Percentiles rank a stretch among this genome's conserved stretches.
These are phyloP conservation scores for Apophysomyces variabilis DNA, from an alignment of 371 early-diverging fungal genomes.

Conservation along the genomic window DNA sequence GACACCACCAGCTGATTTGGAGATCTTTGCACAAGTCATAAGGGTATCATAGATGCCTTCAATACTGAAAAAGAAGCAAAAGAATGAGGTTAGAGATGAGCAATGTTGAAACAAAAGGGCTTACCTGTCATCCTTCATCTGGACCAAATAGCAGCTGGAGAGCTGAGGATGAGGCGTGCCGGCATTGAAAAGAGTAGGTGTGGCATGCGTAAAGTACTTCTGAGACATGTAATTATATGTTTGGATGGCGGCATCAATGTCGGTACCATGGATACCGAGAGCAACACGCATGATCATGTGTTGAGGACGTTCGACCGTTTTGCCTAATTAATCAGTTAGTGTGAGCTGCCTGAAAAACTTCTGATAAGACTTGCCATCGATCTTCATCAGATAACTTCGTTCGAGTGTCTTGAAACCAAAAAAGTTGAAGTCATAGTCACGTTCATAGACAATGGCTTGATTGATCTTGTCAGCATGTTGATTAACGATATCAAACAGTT, in stretches of 20 bases:
- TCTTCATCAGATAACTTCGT: conserved; percentile 93
- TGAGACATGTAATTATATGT: conserved; percentile 97
- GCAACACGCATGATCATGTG: conserved; percentile 99
- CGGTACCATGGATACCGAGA: conserved; percentile 96
- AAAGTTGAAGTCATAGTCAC: conserved; percentile 97
- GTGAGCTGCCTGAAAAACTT: background rate
- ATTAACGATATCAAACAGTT: conserved; percentile 75
- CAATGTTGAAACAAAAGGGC: background rate
- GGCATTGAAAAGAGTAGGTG: conserved; percentile 99
- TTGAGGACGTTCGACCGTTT: conserved; percentile 95
- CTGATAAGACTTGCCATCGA: conserved; percentile 62
- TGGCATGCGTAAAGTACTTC: conserved; percentile 98
- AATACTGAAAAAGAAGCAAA: conserved; percentile 61
- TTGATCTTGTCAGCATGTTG: conserved; percentile 86
- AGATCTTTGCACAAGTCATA: conserved; percentile 97
- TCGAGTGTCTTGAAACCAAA: conserved; percentile 99
- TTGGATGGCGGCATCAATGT: conserved; percentile 93
- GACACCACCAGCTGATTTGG: conserved; percentile 99
- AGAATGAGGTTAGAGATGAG: background rate
- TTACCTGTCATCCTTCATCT: conserved; percentile 89
- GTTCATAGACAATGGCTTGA: conserved; percentile 91
- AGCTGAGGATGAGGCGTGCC: conserved; percentile 97
- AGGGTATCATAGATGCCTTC: conserved; percentile 99
- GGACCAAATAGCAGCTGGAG: conserved; percentile 95
- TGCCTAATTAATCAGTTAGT: background rate